phyloP scores from a whole-genome alignment of 345 rosid genomes.

The Gossypium australe region DNA sequence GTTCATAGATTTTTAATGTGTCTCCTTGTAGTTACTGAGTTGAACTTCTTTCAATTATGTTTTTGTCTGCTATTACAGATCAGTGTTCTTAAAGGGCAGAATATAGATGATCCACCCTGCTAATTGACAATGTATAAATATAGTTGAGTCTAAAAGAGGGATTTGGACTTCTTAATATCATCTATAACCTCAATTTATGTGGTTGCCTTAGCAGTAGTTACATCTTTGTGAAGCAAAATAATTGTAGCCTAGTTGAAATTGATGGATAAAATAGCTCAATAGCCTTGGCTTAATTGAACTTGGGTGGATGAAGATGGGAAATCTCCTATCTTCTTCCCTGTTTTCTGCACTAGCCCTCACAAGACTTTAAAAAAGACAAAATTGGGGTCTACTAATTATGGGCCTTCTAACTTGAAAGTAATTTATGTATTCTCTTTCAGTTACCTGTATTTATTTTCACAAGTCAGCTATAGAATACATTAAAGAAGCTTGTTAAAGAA shows the following conservation, averaged over 20 bases:
- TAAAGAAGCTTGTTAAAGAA: too few relatives aligned
- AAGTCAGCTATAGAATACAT: too few relatives aligned
- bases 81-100: slow-evolving; percentile 92
- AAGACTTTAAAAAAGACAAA: background rate
- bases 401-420: background rate
- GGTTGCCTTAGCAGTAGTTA: background rate
- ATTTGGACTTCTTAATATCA: background rate
- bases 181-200: background rate
- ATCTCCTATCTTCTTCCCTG: background rate
- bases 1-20: too few relatives aligned
- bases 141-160: background rate
- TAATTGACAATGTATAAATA: background rate
- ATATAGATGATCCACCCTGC: slow-evolving; percentile 40
- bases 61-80: slow-evolving; percentile 50
- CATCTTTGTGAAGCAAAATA: background rate
- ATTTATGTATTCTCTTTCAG: too few relatives aligned
- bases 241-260: background rate
- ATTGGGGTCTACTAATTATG: background rate
- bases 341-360: background rate
- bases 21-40: too few relatives aligned
- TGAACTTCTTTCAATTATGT: slow-evolving; percentile 3
- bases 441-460: too few relatives aligned
- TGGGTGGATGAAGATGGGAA: background rate
- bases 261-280: background rate
- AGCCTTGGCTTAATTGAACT: background rate